These are phyloP conservation scores for Fusarium sp. DNA, from an alignment of 2,329 filamentous ascomycete genomes.

Conservation along the genomic window DNA sequence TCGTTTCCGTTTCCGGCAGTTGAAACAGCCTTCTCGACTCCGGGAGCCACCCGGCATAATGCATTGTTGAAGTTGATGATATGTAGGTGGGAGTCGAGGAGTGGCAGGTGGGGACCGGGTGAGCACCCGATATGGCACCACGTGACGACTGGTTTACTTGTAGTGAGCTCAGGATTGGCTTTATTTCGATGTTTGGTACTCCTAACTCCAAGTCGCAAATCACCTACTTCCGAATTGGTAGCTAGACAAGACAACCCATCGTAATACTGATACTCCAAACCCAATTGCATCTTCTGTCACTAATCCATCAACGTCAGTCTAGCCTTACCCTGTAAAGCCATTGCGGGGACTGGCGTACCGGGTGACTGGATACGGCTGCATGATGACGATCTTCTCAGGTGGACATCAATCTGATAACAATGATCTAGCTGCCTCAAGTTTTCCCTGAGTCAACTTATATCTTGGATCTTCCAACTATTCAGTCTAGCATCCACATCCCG, in stretches of 20 bases:
- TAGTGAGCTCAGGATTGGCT: too few relatives aligned
- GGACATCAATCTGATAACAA: neutral
- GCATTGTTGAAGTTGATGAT: slow-evolving; percentile 21
- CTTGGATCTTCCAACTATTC: too few relatives aligned
- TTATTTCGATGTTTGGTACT: too few relatives aligned
- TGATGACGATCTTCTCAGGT: slow-evolving; percentile 10
- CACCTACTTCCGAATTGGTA: too few relatives aligned
- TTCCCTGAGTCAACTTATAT: too few relatives aligned
- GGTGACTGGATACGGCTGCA: neutral
- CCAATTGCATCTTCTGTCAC: too few relatives aligned
- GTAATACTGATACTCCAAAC: too few relatives aligned
- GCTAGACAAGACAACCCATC: too few relatives aligned
- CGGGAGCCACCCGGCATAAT: slow-evolving; percentile 43
- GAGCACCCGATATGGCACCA: slow-evolving; percentile 11
- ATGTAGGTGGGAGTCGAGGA: neutral
- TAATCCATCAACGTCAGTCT: neutral
- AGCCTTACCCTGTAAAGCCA: slow-evolving; percentile 19
- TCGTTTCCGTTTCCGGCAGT: slow-evolving; percentile 65
- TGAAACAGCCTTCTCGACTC: slow-evolving; percentile 55
- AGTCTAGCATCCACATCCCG: slow-evolving; percentile 14
- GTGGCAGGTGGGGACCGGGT: slow-evolving; percentile 9
- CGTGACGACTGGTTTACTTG: too few relatives aligned
- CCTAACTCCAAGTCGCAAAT: too few relatives aligned
- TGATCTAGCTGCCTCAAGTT: too few relatives aligned
- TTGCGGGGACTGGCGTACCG: slow-evolving; percentile 18